Base-by-base conservation (phyloP, 495 filamentous ascomycete species). In the Pyrenula massariospora region DNA sequence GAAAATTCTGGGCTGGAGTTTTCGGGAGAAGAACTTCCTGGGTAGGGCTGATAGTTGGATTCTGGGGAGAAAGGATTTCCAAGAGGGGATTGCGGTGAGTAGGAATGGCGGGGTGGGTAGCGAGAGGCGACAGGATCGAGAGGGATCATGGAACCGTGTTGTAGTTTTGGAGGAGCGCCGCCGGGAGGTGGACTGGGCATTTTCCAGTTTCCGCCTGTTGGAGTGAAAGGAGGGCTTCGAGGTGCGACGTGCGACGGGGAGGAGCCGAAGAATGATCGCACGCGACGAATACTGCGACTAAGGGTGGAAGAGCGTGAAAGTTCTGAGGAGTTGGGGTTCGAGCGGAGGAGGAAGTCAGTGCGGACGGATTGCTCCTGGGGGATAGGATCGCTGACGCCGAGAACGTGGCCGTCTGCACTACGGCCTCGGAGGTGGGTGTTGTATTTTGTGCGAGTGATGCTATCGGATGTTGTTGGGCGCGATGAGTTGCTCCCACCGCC, bases 321-420 rank as follows among this genome's bases (percentile, higher is more conserved):
- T 50, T 59, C 22, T 54, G 22, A 52, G 22, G 24, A 42, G 31
- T 52, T 62, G 36, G 60, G 59, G 24, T 60, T 66, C 49, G 58
- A 42, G 5, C 31, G 5, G 5, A 42, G 15, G 31, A 42, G 31
- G 62, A 84, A 82, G 63, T 86, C 82, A 11, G 79, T 80, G 31
- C 82, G 77, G 62, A 74, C 74, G 49, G 70, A 74, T 55, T 67
- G 68, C 0, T 76, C 73, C 12, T 61, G 42, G 15, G 74, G 72
- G 52, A 82, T 84, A 3, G 83, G 83, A 42, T 78, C 73, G 12
- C 77, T 81, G 52, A 86, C 78, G 52, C 76, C 67, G 24, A 74
- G 57, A 24, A 77, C 65, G 25, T 72, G 68, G 1, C 73, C 73
- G 36, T 68, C 66, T 2, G 68, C 68, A 22, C 70, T 65, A n/a